Evolutionary conservation across 306 rosid genomes (phyloP).

Genomic region (Hippophae gyantsensis): DNA sequence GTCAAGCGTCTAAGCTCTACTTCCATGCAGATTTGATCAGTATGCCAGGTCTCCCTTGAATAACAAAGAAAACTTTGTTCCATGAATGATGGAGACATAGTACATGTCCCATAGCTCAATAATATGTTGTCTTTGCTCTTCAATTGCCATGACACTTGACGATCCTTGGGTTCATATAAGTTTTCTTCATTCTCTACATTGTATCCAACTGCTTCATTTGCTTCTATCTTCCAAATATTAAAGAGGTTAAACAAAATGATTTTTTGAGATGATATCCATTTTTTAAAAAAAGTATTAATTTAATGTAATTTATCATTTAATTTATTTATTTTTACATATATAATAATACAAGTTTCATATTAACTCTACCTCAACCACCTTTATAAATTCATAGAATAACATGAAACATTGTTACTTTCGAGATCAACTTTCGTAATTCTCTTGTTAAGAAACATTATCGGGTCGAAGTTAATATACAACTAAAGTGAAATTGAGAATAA

Average conservation of each 20-base stretch:
- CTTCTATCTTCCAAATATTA: conserved; percentile 96
- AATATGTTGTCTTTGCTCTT: conserved; percentile 74
- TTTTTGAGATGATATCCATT: no score
- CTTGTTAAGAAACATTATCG: no score
- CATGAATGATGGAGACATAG: conserved; percentile 83
- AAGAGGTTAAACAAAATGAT: conserved; percentile 2
- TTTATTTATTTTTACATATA: no score
- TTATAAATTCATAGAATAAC: no score
- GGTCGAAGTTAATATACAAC: no score
- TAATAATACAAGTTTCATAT: no score
- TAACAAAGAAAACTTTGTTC: conserved; percentile 88
- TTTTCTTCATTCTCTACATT: conserved; percentile 53
- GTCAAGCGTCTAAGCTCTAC: conserved; percentile 91
- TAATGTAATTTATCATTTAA: no score
- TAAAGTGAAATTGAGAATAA: no score
- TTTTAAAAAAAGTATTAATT: no score
- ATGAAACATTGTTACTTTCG: no score
- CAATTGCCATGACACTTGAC: conserved; percentile 73
- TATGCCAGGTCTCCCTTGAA: conserved; percentile 73
- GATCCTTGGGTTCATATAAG: conserved; percentile 42
- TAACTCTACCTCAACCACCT: no score
- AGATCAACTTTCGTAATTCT: no score
- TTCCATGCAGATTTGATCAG: conserved; percentile 94
- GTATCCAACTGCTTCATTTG: conserved; percentile 87
- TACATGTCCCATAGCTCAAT: conserved; percentile 90